phyloP scores from a whole-genome alignment of 1,284 basidiomycete species.

The Hypsizygus ulmarius region DNA sequence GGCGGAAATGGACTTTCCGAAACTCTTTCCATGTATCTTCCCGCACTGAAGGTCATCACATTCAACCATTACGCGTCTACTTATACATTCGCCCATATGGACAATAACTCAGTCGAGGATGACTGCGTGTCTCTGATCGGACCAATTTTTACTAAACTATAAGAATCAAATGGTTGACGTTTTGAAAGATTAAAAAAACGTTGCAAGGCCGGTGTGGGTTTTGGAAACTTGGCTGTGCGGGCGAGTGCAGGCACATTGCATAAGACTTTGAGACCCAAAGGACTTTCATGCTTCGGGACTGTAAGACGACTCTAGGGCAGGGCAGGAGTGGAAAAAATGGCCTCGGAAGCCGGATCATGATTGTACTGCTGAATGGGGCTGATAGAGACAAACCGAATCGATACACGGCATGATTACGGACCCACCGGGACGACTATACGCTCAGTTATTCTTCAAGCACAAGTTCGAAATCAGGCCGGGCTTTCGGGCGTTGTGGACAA shows the following conservation, averaged over 20 bases:
- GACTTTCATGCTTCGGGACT: conserved; percentile 6
- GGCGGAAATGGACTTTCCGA: conserved; percentile 7
- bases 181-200: conserved; percentile 38
- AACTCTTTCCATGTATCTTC: conserved; percentile 5
- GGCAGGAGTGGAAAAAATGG: conserved; percentile 4
- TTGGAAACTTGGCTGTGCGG: conserved; percentile 12
- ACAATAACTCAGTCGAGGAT: conserved; percentile 11
- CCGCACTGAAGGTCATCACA: conserved; percentile 10
- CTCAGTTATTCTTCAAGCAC: conserved; percentile 10
- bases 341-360: conserved; percentile 27
- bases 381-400: conserved; percentile 2
- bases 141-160: conserved; percentile 11
- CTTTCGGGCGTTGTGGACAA: conserved; percentile 2
- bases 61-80: conserved; percentile 6
- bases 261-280: conserved; percentile 10
- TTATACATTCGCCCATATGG: conserved; percentile 12
- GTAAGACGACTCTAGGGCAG: conserved; percentile 7
- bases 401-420: conserved; percentile 17
- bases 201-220: conserved; percentile 25
- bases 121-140: conserved; percentile 16
- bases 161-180: conserved; percentile 13
- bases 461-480: conserved; percentile 14
- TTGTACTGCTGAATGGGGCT: conserved; percentile 18
- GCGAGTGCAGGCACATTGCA: conserved; percentile 20
- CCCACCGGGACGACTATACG: conserved; percentile 15